Evolutionary conservation across 169 alveolate genomes (phyloP), one percentile per base, ranked within the genome.

Genomic region (Theileria orientalis): DNA sequence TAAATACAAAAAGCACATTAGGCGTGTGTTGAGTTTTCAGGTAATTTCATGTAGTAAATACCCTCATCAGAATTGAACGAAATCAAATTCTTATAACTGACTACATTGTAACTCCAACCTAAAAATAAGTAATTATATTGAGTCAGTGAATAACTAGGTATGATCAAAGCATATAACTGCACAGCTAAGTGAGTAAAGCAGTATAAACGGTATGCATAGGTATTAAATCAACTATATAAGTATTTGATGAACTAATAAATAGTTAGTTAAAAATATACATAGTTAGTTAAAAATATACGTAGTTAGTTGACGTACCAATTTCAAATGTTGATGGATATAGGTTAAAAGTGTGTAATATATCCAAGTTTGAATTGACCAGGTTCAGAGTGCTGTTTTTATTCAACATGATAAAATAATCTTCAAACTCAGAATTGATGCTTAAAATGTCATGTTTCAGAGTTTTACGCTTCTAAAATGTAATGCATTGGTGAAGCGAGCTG

Each of bases 21-120:
- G n/a, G n/a, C n/a, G n/a, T n/a, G n/a, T n/a, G n/a, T n/a, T n/a
- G n/a, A n/a, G n/a, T 74, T 59, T 7, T 47, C 27, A 0, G 84
- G 84, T 21, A 74, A 23, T 42, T 67, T 67, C 13, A 74, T 9
- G 52, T 76, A 74, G 66, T 78, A 78, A 1, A 78, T 71, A 40
- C 86, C 86, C 67, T 78, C 86, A 54, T 78, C 86, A 0, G 86
- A 69, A 2, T 76, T 78, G 71, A 69, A 78, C n/a, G 76, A 78
- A 14, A 78, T 13, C 27, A 78, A 25, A 61, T 59, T 37, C 29
- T 70, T 61, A 56, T 78, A 29, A 49, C 42, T 78, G 25, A 78
- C 54, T 0, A 78, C 51, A 52, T 76, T 59, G 57, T 78, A 78
- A 19, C 79, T 76, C 86, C 86, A 78, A 6, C 86, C 80, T 68